phyloP scores from a whole-genome alignment of 495 filamentous ascomycete genomes.

The Darksidea phi region DNA sequence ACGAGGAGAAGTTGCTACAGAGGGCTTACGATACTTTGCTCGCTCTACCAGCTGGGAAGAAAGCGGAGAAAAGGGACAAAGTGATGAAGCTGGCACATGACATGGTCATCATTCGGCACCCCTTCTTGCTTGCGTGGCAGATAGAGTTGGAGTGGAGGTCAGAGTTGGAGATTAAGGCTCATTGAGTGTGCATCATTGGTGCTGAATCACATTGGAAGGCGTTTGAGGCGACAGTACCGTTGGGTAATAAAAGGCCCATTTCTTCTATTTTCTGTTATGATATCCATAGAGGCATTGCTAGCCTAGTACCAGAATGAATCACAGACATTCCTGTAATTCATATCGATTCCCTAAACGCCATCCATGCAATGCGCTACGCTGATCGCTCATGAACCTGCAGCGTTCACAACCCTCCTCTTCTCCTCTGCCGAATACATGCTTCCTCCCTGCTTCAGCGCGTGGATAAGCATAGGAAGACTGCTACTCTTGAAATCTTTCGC shows the following conservation, averaged over 20 bases:
- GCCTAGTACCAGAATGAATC: neutral
- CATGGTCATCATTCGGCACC: constrained; percentile 94
- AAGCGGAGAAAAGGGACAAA: constrained; percentile 63
- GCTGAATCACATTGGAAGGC: neutral
- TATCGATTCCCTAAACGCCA: neutral
- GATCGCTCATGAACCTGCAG: neutral
- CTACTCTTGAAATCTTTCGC: constrained; percentile 67
- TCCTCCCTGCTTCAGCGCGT: constrained; percentile 62
- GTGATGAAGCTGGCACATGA: constrained; percentile 75
- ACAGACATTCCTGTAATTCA: neutral
- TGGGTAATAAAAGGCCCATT: neutral
- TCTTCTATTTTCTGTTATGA: neutral
- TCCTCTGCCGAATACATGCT: constrained; percentile 40
- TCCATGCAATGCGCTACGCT: neutral
- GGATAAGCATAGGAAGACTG: constrained; percentile 60
- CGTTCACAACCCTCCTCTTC: constrained; percentile 35
- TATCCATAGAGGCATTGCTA: neutral
- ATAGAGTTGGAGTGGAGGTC: constrained; percentile 86
- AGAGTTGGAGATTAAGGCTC: constrained; percentile 3
- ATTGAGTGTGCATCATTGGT: constrained; percentile 2
- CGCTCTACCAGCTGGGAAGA: constrained; percentile 62
- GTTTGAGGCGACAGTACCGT: neutral
- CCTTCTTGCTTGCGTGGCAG: constrained; percentile 86
- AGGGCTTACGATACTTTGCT: constrained; percentile 74
- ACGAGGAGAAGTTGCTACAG: constrained; percentile 87